A percentile compares a stretch with the other conserved stretches of the same genome.
Evolutionary conservation across 1,284 basidiomycete genomes (phyloP).

Genomic region (Melampsora larici-populina): DNA sequence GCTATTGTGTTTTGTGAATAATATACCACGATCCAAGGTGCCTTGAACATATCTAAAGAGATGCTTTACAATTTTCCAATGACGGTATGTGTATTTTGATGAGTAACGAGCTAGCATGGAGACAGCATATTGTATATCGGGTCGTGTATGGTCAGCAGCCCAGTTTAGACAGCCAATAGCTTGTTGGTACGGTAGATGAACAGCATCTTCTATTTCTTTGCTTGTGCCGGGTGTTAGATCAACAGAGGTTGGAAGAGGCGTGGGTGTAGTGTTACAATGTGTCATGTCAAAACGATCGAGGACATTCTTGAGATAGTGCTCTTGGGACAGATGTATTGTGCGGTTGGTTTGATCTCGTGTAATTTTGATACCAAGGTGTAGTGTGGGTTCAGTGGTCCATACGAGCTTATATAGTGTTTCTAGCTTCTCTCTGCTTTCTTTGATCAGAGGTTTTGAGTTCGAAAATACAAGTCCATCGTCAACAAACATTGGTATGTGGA

Average conservation of each 20-base stretch:
- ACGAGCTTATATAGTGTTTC: not conserved
- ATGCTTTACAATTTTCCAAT: no score
- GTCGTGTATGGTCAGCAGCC: not conserved
- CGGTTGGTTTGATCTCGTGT: not conserved
- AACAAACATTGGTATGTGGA: not conserved
- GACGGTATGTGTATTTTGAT: no score
- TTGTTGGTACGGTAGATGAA: not conserved
- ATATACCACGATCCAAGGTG: no score
- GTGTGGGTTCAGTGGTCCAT: not conserved
- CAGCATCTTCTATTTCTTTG: no score
- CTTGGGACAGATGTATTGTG: not conserved
- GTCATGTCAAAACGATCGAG: not conserved
- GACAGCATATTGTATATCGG: no score
- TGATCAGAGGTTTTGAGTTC: not conserved
- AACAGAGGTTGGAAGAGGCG: not conserved
- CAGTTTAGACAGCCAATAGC: not conserved
- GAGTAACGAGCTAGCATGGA: no score
- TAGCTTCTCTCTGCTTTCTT: not conserved
- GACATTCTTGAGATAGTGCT: slow-evolving; percentile 1
- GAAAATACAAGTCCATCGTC: not conserved
- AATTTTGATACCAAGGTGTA: slow-evolving; percentile 6
- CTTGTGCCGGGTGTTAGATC: not conserved
- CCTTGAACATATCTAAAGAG: no score
- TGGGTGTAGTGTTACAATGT: not conserved
- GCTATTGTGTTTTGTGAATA: no score